Base-by-base conservation (phyloP, 345 rosid species). In the Citrus australasica region DNA sequence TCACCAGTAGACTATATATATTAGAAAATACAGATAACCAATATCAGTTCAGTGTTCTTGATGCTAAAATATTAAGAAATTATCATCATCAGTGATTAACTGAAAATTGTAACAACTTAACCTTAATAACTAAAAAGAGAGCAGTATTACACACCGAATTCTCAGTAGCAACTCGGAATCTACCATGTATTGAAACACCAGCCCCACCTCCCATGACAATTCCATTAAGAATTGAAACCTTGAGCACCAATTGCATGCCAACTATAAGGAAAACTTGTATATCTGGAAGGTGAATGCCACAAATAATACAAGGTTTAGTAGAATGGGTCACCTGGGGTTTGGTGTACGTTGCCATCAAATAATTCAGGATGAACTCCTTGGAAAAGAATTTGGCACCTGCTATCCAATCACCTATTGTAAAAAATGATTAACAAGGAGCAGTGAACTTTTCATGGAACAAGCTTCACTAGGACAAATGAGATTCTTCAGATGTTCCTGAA, bases 201-300 rank as follows among this genome's bases (percentile, higher is more conserved):
- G 87, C 89, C 38, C 97, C 98, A 32, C 92, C 97, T 79, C 98
- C 97, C 96, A 92, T 91, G 82, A 88, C 92, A 72, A 94, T 90
- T 78, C 98, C 98, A 83, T 90, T 82, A 62, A 91, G 88, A 75
- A 94, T 81, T 1, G 98, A 93, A 69, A 94, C 90, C 94, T 94
- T 79, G 70, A 79, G 67, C 65, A 24, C 65, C 28, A 62, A 59
- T 68, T 71, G 67, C 37, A 70, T 27, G 32, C 32, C 42, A 61
- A 61, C 9, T 30, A 9, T 64, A 60, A 80, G 73, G 55, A 76
- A 5, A 27, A 66, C 11, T 51, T 55, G 51, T 14, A 40, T 63
- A 19, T 17, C 51, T 21, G 51, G 63, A 51, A 8, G 35, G 53
- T 13, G 17, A 32, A 65, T 37, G 46, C 25, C 30, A 19, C 48